Base-by-base conservation (phyloP, 148 eudicot genomes). In the Rhododendron molle region DNA sequence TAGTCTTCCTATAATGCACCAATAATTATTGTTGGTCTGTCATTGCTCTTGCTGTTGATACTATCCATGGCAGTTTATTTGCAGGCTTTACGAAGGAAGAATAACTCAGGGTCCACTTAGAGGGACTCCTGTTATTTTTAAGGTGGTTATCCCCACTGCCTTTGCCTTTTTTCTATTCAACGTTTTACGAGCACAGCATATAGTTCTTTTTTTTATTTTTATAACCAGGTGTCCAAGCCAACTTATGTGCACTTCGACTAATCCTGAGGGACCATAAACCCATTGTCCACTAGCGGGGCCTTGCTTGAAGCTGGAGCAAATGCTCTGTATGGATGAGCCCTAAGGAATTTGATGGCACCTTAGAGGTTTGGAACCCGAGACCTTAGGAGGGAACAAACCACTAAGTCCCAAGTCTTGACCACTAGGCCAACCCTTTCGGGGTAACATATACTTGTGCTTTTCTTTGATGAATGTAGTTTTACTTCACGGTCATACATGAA, bases 1-100 rank as follows among this genome's bases (percentile, higher is more conserved):
- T 21, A 52, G 80, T 60, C 56, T 52, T 84, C 16, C 15, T n/a
- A 38, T n/a, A 16, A 80, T 79, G 28, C 60, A 62, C 32, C 9
- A 47, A 46, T 65, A 20, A 18, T 80, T 28, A 43, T 65, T 30
- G 30, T 72, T 84, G 12, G 15, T 52, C 76, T 18, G 46, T 78
- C 56, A 13, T 84, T 71, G 73, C 44, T 80, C 43, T 84, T 89
- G 90, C 86, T 82, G 90, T 89, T 93, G 82, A 92, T 90, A 84
- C 83, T 86, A 83, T 87, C 83, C 78, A 40, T 91, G 89, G 86
- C 93, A 94, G 98, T 88, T 90, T 52, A 81, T 86, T 90, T 91
- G 90, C 93, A 96, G 98, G 90, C 86, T 97, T 86, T 97, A 97
- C 86, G 95, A 95, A 86, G 99, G 99, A 86, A 93, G 96, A 91